Evolutionary conservation across 331 rosid species (phyloP), one percentile per base, ranked within the genome.

Genomic region (Ulmus americana): DNA sequence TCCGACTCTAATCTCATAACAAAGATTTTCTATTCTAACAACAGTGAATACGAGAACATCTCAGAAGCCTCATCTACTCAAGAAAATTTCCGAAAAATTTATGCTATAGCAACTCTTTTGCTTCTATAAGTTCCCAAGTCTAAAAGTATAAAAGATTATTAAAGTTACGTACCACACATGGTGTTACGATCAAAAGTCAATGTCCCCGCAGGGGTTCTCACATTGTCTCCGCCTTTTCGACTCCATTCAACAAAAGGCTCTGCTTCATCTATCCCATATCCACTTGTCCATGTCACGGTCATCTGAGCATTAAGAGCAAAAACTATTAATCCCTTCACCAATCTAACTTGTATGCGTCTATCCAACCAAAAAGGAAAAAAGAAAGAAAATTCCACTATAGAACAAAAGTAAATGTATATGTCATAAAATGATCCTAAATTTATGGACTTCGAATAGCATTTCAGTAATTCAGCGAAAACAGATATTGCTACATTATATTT

Each of bases 281-380:
- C 97, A 52, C 97, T 91, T 56, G 97, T 88, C 97, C 97, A 91
- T 71, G 97, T 88, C 61, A 91, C 95, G 22, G 94, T 85, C 83
- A 88, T 91, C 95, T 91, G 83, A 39, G 63, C 68, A 58, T 38
- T 70, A 62, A 55, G 67, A 48, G 50, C 62, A 71, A 79, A 42
- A 1, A 61, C 48, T 45, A 64, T 63, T 48, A 47, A 46, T 46
- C 59, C 59, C 71, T 65, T 43, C 11, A 53, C 51, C 57, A 40
- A 40, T 46, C 14, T 18, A 47, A 63, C 38, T 15, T 43, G 8
- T 41, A 54, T 63, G 55, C 5, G n/a, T 12, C 58, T 50, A 8
- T 39, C 46, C 63, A 13, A 40, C 16, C 51, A 46, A n/a, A 59
- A 59, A 39, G 3, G 8, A 41, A 9, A 28, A 20, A 22, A 3